Conservation (phyloP, 352 stramenopile species). For the Pilasporangium apinafurcum region DNA sequence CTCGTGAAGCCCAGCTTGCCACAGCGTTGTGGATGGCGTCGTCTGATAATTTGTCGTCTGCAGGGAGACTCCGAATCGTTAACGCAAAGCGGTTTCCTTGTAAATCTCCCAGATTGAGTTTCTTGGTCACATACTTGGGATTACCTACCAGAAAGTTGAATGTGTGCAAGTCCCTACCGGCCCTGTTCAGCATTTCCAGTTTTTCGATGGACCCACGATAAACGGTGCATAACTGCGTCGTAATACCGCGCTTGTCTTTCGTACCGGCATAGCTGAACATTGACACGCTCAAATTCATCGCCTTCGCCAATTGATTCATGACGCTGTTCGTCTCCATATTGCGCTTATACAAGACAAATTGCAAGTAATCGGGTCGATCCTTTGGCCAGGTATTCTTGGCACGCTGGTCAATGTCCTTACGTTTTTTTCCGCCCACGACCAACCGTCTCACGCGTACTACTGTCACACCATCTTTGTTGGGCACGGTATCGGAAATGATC, state of each 20-base stretch:
- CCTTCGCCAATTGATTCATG: slow-evolving; percentile 67
- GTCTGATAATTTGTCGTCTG: slow-evolving; percentile 43
- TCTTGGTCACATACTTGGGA: slow-evolving; percentile 84
- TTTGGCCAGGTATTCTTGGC: slow-evolving; percentile 44
- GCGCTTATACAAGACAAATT: slow-evolving; percentile 96
- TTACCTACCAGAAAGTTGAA: slow-evolving; percentile 93
- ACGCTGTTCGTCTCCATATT: slow-evolving; percentile 92
- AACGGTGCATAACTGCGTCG: slow-evolving; percentile 92
- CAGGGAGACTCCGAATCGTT: slow-evolving; percentile 88
- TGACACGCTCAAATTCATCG: slow-evolving; percentile 56
- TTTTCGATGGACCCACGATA: slow-evolving; percentile 75
- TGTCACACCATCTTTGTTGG: slow-evolving; percentile 51
- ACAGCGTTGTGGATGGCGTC: slow-evolving; percentile 59
- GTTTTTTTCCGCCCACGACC: slow-evolving; percentile 79
- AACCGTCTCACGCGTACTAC: slow-evolving; percentile 79
- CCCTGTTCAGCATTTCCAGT: slow-evolving; percentile 73
- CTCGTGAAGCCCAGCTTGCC: slow-evolving; percentile 58
- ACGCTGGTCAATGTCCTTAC: slow-evolving; percentile 72
- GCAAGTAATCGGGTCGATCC: slow-evolving; percentile 84
- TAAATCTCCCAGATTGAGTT: slow-evolving; percentile 91
- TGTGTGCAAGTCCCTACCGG: slow-evolving; percentile 50
- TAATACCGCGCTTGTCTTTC: slow-evolving; percentile 97
- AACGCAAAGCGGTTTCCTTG: slow-evolving; percentile 95
- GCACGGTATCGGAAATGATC: slow-evolving; percentile 82
- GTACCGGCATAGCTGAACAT: slow-evolving; percentile 91